These are phyloP conservation scores for Mimosa pudica DNA, from an alignment of 306 rosid genomes.

Conservation along the genomic window DNA sequence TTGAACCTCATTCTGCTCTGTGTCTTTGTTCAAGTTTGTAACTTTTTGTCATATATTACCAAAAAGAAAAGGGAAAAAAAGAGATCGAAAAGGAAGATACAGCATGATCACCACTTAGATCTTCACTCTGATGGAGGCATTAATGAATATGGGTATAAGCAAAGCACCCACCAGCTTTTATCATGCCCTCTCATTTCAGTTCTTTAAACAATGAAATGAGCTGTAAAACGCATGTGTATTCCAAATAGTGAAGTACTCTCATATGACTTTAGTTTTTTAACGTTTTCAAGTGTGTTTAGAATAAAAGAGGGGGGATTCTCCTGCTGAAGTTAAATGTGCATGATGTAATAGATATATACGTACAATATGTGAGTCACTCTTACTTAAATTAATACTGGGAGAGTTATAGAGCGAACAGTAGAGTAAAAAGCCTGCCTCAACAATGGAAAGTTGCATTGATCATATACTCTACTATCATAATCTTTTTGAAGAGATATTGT, in stretches of 20 bases:
- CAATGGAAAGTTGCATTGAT: neutral
- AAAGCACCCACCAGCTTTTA: conserved; percentile 47
- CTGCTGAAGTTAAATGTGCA: conserved; percentile 10
- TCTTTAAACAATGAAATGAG: conserved; percentile 47
- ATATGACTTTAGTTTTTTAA: conserved; percentile 31
- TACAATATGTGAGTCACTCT: conserved; percentile 5
- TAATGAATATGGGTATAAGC: conserved; percentile 30
- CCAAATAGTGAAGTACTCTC: conserved; percentile 42
- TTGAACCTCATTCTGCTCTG: conserved; percentile 10
- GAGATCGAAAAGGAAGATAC: conserved; percentile 32
- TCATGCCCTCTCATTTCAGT: conserved; percentile 44
- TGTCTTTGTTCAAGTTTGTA: conserved; percentile 26
- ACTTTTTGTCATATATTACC: conserved; percentile 37
- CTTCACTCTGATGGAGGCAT: conserved; percentile 34
- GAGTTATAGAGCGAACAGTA: neutral
- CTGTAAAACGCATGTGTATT: conserved; percentile 38
- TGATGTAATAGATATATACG: conserved; percentile 2
- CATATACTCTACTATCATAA: neutral
- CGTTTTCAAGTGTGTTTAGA: conserved; percentile 12
- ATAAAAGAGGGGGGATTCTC: neutral
- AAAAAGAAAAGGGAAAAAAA: conserved; percentile 24
- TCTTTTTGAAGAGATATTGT: neutral
- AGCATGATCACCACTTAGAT: conserved; percentile 44
- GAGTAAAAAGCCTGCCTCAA: neutral
- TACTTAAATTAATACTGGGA: neutral